Conservation (phyloP, 495 filamentous ascomycete genomes). For the Neurospora pannonica region DNA sequence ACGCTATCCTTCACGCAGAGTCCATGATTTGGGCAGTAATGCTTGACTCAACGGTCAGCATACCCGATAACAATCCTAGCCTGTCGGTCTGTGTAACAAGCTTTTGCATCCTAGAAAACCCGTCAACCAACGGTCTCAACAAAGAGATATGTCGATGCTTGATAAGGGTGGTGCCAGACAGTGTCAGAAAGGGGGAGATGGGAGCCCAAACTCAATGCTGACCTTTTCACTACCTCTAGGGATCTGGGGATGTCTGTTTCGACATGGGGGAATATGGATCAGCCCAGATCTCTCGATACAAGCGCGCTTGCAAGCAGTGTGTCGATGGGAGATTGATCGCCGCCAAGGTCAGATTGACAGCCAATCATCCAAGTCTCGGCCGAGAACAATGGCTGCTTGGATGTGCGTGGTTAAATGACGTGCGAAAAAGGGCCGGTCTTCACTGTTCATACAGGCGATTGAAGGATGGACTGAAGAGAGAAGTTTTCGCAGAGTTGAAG, state of each 20-base stretch:
- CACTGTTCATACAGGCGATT: not conserved
- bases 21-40: not conserved
- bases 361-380: not conserved
- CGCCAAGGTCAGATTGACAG: not conserved
- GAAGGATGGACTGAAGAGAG: not conserved
- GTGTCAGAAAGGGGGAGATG: not conserved
- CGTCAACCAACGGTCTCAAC: not conserved
- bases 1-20: not conserved
- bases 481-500: not conserved
- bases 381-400: not conserved
- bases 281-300: not conserved
- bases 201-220: not conserved
- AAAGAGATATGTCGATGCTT: not conserved
- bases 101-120: not conserved
- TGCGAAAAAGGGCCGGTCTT: not conserved
- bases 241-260: not conserved
- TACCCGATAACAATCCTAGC: not conserved
- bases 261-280: not conserved
- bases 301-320: not conserved
- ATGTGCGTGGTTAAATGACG: not conserved
- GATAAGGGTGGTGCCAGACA: not conserved
- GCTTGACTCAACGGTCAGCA: not conserved
- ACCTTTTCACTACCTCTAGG: not conserved
- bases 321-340: slow-evolving; percentile 15
- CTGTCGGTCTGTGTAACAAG: not conserved